Conservation (phyloP, 1,139 yeast genomes). For the Nakaseomyces sp. region DNA sequence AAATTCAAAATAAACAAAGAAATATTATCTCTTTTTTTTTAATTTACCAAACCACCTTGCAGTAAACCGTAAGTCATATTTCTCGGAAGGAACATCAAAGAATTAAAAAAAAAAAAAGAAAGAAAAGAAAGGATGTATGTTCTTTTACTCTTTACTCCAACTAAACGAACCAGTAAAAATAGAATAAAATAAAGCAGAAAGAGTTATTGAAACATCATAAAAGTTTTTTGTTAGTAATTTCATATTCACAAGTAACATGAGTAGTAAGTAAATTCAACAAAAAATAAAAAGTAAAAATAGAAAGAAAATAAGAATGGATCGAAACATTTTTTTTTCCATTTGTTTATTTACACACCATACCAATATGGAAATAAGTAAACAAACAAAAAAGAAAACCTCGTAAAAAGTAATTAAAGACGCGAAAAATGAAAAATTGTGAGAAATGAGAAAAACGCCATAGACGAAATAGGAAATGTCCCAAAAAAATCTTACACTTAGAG, state of each 20-base stretch:
- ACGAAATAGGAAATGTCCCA: neutral
- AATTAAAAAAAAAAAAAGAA: neutral
- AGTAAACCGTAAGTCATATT: too few relatives aligned
- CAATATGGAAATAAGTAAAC: constrained; percentile 1
- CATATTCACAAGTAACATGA: too few relatives aligned
- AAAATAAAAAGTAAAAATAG: too few relatives aligned
- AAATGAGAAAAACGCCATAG: neutral
- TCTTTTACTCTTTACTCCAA: neutral
- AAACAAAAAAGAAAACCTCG: neutral
- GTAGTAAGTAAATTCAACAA: too few relatives aligned
- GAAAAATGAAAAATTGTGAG: neutral
- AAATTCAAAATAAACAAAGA: neutral
- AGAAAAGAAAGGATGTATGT: neutral
- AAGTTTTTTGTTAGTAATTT: neutral
- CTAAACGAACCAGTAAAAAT: neutral
- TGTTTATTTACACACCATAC: neutral
- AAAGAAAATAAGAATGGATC: neutral
- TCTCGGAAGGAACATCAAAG: too few relatives aligned
- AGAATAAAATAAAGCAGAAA: neutral
- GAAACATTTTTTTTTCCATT: neutral
- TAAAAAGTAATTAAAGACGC: neutral
- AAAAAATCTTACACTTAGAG: too few relatives aligned
- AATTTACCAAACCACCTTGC: too few relatives aligned
- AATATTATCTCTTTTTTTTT: too few relatives aligned
- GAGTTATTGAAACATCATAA: too few relatives aligned